phyloP scores from a whole-genome alignment of 1,139 yeast genomes.

The Pneumocystis murina region DNA sequence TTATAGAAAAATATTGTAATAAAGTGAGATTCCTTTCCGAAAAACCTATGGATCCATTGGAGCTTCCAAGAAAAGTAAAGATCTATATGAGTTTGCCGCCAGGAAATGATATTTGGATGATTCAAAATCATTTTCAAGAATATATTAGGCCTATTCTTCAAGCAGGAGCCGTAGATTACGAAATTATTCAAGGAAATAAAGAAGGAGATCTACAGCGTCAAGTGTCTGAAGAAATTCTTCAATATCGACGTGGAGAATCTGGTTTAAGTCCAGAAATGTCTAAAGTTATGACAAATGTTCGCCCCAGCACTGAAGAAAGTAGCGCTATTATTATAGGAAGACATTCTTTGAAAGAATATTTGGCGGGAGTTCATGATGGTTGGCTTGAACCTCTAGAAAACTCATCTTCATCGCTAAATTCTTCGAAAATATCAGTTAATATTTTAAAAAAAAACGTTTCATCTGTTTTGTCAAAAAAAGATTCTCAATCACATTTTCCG shows the following conservation, averaged over 20 bases:
- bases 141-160: conserved; percentile 72
- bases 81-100: conserved; percentile 94
- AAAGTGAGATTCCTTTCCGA: conserved; percentile 40
- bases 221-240: conserved; percentile 74
- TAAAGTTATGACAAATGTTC: conserved; percentile 5
- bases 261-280: conserved; percentile 8
- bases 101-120: conserved; percentile 69
- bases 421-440: not conserved
- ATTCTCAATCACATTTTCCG: not conserved
- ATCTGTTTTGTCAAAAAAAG: not conserved
- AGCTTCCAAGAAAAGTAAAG: conserved; percentile 59
- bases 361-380: conserved; percentile 87
- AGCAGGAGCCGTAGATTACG: conserved; percentile 77
- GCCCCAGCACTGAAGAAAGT: conserved; percentile 24
- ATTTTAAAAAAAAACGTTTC: not conserved
- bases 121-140: conserved; percentile 58
- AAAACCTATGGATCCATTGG: conserved; percentile 27
- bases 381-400: conserved; percentile 56
- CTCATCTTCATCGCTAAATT: conserved; percentile 13
- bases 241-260: conserved; percentile 33
- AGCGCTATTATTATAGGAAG: conserved; percentile 88
- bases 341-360: conserved; percentile 87
- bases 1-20: conserved; percentile 53
- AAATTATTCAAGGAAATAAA: conserved; percentile 51
- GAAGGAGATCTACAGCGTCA: conserved; percentile 77